phyloP scores from a whole-genome alignment of 345 rosid species.

The Punica granatum region DNA sequence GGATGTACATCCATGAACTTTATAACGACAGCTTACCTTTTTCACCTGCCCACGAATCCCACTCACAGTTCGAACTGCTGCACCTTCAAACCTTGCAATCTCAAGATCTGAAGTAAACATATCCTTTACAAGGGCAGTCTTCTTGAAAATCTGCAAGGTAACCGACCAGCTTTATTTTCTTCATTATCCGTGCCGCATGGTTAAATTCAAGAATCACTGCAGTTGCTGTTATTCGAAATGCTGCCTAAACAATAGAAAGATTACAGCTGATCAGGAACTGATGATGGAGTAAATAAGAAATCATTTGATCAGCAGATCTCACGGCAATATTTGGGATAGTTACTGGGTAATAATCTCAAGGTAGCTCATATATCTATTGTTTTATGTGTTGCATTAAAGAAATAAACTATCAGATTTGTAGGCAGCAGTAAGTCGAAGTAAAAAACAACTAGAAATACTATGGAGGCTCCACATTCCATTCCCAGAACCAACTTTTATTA shows the following conservation, averaged over 20 bases:
- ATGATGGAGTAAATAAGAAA: neutral
- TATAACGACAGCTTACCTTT: slow-evolving; percentile 39
- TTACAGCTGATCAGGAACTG: neutral
- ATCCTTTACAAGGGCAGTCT: slow-evolving; percentile 75
- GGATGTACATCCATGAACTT: neutral
- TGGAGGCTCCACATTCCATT: neutral
- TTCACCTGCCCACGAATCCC: slow-evolving; percentile 93
- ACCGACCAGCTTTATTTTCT: slow-evolving; percentile 87
- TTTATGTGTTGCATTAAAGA: neutral
- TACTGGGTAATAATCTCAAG: neutral
- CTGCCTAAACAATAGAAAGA: slow-evolving; percentile 38
- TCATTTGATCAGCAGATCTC: neutral
- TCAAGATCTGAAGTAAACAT: slow-evolving; percentile 98
- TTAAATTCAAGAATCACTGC: slow-evolving; percentile 68
- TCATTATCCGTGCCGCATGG: slow-evolving; percentile 65
- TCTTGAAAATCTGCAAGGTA: slow-evolving; percentile 87
- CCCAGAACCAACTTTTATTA: neutral
- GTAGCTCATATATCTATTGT: neutral
- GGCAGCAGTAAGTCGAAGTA: neutral
- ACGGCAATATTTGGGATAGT: neutral
- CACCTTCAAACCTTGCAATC: slow-evolving; percentile 84
- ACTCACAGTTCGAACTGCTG: slow-evolving; percentile 77
- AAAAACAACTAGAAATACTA: neutral
- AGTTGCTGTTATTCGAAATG: slow-evolving; percentile 86
- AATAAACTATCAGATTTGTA: neutral